Base-by-base conservation (phyloP, 2,329 filamentous ascomycete genomes). In the Lasiodiplodia sp. region DNA sequence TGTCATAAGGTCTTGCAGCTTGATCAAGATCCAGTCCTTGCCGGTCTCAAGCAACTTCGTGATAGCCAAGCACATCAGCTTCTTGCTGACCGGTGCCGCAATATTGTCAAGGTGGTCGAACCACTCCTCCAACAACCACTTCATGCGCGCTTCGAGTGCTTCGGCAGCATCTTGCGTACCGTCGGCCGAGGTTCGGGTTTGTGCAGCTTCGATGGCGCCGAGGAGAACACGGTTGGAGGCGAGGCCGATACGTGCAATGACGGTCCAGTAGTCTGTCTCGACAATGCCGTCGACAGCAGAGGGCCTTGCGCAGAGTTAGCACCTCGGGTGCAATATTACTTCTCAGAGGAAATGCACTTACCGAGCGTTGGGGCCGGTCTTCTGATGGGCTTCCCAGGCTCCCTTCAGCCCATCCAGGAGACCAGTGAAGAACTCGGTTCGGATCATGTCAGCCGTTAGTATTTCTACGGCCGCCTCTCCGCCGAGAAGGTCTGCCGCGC, bases 261-360 rank as follows among this genome's bases (percentile, higher is more conserved):
- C 89, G 4, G 89, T 87, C 75, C 97, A 91, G 78, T 97, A 97
- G 76, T 97, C 92, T 0, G 92, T 92, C 75, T 97, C 89, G 0
- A 92, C 90, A 12, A 94, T 86, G 14, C 89, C 88, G 73, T 91
- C 91, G 40, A 97, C 87, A 37, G 88, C 87, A 51, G 89, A 87
- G 23, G 88, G 84, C 86, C 74, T 92, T 5, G 3, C 5, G 31
- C 14, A 21, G 12, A 21, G 58, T 53, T 7, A 53, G 31, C 40
- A 18, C 7, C 18, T 28, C 5, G 14, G 7, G 6, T 21, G 2
- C 10, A 6, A 23, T 31, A 3, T 23, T 18, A 3, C 7, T n/a
- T 21, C 18, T 38, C 16, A 14, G 12, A n/a, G 10, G n/a, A 21
- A 28, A 25, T 44, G 2, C 14, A 14, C 16, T 49, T 52, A 64